phyloP scores from a whole-genome alignment of 805 yeast genomes.

The Wickerhamiella nectarea region DNA sequence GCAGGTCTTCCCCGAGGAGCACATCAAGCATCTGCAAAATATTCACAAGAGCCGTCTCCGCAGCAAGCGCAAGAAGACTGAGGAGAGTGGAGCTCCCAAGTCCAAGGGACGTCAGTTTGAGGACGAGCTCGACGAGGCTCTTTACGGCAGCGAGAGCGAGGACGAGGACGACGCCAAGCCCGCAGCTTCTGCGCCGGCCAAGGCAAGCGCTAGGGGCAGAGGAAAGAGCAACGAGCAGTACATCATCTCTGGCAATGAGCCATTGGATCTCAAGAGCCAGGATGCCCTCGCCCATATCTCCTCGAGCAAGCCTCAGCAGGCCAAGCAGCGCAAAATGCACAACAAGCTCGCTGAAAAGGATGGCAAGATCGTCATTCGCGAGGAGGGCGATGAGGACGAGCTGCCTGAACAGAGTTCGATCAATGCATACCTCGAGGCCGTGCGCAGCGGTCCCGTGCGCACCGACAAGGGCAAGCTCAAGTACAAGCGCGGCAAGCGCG shows the following conservation, averaged over 20 bases:
- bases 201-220: not conserved
- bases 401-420: slow-evolving; percentile 39
- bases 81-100: slow-evolving; percentile 26
- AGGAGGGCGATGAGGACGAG: slow-evolving; percentile 27
- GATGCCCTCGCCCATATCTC: slow-evolving; percentile 78
- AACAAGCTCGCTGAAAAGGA: slow-evolving; percentile 32
- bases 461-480: slow-evolving; percentile 88
- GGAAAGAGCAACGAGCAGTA: slow-evolving; percentile 38
- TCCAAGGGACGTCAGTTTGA: slow-evolving; percentile 37
- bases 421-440: slow-evolving; percentile 88
- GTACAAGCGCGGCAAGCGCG: slow-evolving; percentile 52
- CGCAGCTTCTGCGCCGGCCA: not conserved
- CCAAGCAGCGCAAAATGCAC: slow-evolving; percentile 24
- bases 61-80: slow-evolving; percentile 53
- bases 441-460: slow-evolving; percentile 81
- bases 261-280: slow-evolving; percentile 79
- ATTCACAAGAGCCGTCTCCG: slow-evolving; percentile 78
- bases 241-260: slow-evolving; percentile 62
- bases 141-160: slow-evolving; percentile 58
- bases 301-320: slow-evolving; percentile 65
- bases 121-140: slow-evolving; percentile 86
- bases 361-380: slow-evolving; percentile 59
- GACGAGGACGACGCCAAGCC: slow-evolving; percentile 30
- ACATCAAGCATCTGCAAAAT: slow-evolving; percentile 65
- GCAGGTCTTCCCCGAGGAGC: slow-evolving; percentile 77